phyloP scores from a whole-genome alignment of 2,329 filamentous ascomycete species.

The Pleurostoma richardsiae region DNA sequence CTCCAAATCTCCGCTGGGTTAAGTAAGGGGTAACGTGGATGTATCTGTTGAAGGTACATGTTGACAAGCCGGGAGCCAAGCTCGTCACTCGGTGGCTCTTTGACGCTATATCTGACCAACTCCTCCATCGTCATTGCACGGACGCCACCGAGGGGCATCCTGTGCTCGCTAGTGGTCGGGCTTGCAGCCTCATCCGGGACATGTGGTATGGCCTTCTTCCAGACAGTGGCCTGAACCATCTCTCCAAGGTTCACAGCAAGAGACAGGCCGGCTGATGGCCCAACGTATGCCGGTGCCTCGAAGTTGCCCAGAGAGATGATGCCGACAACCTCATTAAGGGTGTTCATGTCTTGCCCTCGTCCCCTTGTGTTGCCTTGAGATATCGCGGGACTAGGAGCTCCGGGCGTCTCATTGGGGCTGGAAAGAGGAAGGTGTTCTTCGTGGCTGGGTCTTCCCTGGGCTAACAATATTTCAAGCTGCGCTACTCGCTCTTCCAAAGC shows the following conservation, averaged over 20 bases:
- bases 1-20: slow-evolving; percentile 37
- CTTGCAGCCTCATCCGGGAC: slow-evolving; percentile 3
- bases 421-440: background rate
- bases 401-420: background rate
- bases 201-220: slow-evolving; percentile 41
- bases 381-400: background rate
- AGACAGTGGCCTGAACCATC: slow-evolving; percentile 49
- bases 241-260: slow-evolving; percentile 43
- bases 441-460: slow-evolving; percentile 7
- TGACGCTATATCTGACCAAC: slow-evolving; percentile 31
- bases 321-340: slow-evolving; percentile 37
- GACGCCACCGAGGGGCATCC: slow-evolving; percentile 1
- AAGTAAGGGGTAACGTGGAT: slow-evolving; percentile 44
- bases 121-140: slow-evolving; percentile 28
- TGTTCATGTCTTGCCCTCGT: slow-evolving; percentile 13
- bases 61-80: slow-evolving; percentile 36
- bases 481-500: slow-evolving; percentile 33
- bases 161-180: slow-evolving; percentile 4
- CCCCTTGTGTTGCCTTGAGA: background rate
- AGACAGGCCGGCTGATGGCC: slow-evolving; percentile 38
- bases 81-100: slow-evolving; percentile 37
- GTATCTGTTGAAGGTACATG: slow-evolving; percentile 38
- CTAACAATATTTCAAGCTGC: slow-evolving; percentile 28
- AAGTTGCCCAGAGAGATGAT: slow-evolving; percentile 37
- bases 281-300: slow-evolving; percentile 39